Base-by-base conservation (phyloP, 805 yeast genomes). In the Saccharomycopsis schoenii region DNA sequence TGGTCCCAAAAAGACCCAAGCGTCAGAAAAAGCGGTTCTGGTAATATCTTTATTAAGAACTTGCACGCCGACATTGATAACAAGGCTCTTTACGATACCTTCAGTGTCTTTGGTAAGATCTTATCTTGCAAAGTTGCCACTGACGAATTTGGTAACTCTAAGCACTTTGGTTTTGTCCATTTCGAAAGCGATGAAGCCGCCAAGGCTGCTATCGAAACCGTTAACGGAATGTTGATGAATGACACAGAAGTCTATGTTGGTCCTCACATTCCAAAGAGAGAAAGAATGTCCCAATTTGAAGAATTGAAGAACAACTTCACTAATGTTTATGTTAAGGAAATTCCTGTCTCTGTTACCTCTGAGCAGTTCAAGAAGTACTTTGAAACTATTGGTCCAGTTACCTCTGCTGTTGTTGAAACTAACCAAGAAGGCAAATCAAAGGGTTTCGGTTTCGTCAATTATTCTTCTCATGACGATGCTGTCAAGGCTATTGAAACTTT, bases 1-100 rank as follows among this genome's bases (percentile, higher is more conserved):
- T 91, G 98, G 97, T 91, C 97, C 68, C 98, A 94, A 82, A 90
- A 98, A 80, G 98, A 94, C 76, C 98, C 99, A 67, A 83, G 97
- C 65, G 76, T 85, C 71, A 89, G 99, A 83, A 89, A 86, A 82
- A 86, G 86, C 73, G 97, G 97, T 76, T 87, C 89, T 66, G 97
- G 97, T 72, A 94, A 94, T 83, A 86, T 94, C 68, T 94, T 88
- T 84, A 93, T 94, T 81, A 94, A 94, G 86, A 94, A 94, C 84
- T 85, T 94, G 78, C 97, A 93, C 77, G 96, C 97, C 64, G 96
- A 89, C 72, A 94, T 94, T 72, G 99, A 94, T 80, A 93, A 94
- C 90, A 93, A 93, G 84, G 96, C 97, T 70, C 83, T 94, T 71
- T 96, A 92, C 79, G 99, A 94, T 76, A 94, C 99, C 64, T 94